These are phyloP conservation scores for Rhizoclosmatium sp. DNA, from an alignment of 192 early-diverging fungal species.

Conservation along the genomic window DNA sequence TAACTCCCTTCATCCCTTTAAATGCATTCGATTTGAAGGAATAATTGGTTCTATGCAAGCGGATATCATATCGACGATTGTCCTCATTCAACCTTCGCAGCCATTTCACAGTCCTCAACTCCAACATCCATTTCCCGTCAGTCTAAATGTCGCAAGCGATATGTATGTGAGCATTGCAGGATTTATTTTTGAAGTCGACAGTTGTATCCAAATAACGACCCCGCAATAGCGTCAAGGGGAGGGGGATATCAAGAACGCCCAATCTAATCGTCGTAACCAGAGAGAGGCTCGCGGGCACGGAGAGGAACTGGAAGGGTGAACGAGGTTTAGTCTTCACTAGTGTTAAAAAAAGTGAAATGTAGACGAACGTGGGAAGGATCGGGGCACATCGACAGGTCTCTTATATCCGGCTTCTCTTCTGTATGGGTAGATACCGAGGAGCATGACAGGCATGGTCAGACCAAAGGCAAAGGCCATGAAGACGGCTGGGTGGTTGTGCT, in stretches of 20 bases:
- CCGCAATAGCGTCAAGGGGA: too few relatives aligned
- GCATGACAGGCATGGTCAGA: slow-evolving; percentile 40
- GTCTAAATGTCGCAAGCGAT: too few relatives aligned
- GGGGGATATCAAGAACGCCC: neutral
- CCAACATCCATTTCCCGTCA: too few relatives aligned
- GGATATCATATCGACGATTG: too few relatives aligned
- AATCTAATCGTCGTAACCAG: slow-evolving; percentile 17
- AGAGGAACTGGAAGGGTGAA: neutral
- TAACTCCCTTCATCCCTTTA: too few relatives aligned
- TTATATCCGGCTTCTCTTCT: slow-evolving; percentile 51
- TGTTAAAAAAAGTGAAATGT: neutral
- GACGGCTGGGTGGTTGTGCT: slow-evolving; percentile 56
- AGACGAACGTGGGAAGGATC: slow-evolving; percentile 46
- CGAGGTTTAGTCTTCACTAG: neutral
- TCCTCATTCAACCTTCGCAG: too few relatives aligned
- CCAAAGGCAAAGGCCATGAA: slow-evolving; percentile 47
- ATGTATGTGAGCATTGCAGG: too few relatives aligned
- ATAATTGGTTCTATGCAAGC: too few relatives aligned
- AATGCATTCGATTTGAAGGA: too few relatives aligned
- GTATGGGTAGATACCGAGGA: slow-evolving; percentile 47
- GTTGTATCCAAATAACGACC: too few relatives aligned
- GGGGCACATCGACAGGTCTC: slow-evolving; percentile 44
- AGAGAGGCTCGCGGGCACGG: slow-evolving; percentile 1
- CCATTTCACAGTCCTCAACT: too few relatives aligned
- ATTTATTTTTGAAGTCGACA: too few relatives aligned